Evolutionary conservation across 139 green algal genomes (phyloP), one percentile per base, ranked within the genome.

Genomic region (Astrephomene gubernaculifera): DNA sequence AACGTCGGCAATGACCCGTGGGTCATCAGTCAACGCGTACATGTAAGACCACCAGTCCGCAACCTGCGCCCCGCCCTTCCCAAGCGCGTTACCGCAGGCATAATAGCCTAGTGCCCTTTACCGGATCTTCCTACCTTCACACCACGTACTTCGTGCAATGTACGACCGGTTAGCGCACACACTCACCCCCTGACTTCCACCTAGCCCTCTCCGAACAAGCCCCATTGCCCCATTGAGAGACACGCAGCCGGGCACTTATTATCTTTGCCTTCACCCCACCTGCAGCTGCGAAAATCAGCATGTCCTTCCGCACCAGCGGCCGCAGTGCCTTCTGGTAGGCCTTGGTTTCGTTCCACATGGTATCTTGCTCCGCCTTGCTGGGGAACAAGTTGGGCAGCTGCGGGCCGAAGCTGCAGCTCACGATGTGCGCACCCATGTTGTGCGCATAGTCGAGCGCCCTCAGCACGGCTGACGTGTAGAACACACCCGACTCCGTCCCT

Each of bases 361-460:
- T 36, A 5, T 12, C 33, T 35, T 69, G 39, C 57, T 82, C 24
- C 6, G 38, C 25, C 0, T 63, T 6, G 8, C 5, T 31, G 25
- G 74, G 74, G 29, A 52, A 9, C 39, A 85, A 38, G 79, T 39
- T 76, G 64, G 64, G 79, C n/a, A 24, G 2, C 43, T 35, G 17
- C 4, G 78, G 79, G 5, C 79, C 79, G 33, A 85, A 85, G 43
- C 61, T 75, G 79, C 45, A 68, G 43, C 22, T 43, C 19, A 85
- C 64, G 9, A 85, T 41, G 64, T 85, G 79, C 17, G 79, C 79
- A 33, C 79, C 79, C 79, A 85, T 85, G 33, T 25, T 22, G 7
- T 53, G 25, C 8, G 79, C 79, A 44, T 85, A 85, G 61, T 75
- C 79, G 43, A 57, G 54, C 2, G 79, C 79, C 7, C 9, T 12